These are phyloP conservation scores for Chaetomium sp. DNA, from an alignment of 2,329 filamentous ascomycete genomes.

Conservation along the genomic window DNA sequence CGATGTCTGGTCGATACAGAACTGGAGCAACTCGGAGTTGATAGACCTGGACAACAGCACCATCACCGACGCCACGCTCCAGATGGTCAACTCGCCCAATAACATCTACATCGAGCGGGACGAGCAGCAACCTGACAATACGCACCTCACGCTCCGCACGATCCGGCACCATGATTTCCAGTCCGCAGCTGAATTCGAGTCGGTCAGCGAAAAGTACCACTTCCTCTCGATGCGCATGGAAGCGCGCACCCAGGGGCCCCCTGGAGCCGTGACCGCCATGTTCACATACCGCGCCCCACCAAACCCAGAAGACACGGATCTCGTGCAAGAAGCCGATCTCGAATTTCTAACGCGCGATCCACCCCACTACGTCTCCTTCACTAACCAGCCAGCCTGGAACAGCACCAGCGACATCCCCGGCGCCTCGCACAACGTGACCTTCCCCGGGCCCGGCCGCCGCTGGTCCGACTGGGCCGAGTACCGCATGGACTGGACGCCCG, in stretches of 20 bases:
- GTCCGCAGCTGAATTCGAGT: slow-evolving; percentile 28
- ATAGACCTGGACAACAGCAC: slow-evolving; percentile 18
- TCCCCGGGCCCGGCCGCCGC: slow-evolving; percentile 28
- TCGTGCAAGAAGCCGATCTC: slow-evolving; percentile 28
- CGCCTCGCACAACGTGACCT: slow-evolving; percentile 35
- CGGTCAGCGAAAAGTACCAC: slow-evolving; percentile 24
- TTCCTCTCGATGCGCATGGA: slow-evolving; percentile 30
- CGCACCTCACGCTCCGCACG: slow-evolving; percentile 31
- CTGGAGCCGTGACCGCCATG: slow-evolving; percentile 31
- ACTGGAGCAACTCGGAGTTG: slow-evolving; percentile 31
- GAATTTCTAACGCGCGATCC: slow-evolving; percentile 37
- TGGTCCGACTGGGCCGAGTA: slow-evolving; percentile 47
- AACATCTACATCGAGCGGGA: slow-evolving; percentile 37
- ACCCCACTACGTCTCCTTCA: slow-evolving; percentile 36
- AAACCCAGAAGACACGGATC: slow-evolving; percentile 14
- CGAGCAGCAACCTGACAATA: slow-evolving; percentile 2
- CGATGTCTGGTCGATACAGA: slow-evolving; percentile 29
- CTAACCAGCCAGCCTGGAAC: slow-evolving; percentile 45
- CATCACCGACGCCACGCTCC: slow-evolving; percentile 27
- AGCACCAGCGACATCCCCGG: slow-evolving; percentile 34
- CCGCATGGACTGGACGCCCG: slow-evolving; percentile 45
- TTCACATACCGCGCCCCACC: slow-evolving; percentile 30
- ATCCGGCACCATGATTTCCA: slow-evolving; percentile 28
- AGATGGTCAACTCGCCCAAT: slow-evolving; percentile 35
- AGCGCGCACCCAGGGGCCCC: slow-evolving; percentile 27